Evolutionary conservation across 2,329 filamentous ascomycete genomes (phyloP), one percentile per base, ranked within the genome.

Genomic region (Hymenoscyphus linearis): DNA sequence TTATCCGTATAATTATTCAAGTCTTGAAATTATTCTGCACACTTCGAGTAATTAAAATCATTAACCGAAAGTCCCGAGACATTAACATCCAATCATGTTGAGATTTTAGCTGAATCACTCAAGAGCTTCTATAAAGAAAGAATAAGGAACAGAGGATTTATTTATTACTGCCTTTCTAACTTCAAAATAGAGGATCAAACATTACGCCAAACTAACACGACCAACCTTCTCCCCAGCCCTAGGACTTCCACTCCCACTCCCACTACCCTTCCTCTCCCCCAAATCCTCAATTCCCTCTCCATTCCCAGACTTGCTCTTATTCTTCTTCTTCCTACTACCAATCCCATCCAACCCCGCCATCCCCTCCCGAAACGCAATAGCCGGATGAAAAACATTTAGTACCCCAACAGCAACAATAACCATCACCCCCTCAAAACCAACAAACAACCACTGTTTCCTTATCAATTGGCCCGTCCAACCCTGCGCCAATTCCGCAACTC

Each of bases 401-500:
- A 62, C 62, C 40, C 65, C 58, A 47, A 63, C 65, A 35, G 67
- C 67, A 5, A 68, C 65, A 36, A 69, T 61, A 26, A 69, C 65
- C 67, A 69, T 68, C 3, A 69, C 67, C 2, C 67, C 67, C 59
- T 69, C 67, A 54, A 69, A 69, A 3, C 66, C 80, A n/a, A 69
- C 64, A 34, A 69, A 69, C 2, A 69, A 36, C 60, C 64, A 65
- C 55, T 69, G 67, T 12, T 63, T 54, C 25, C 37, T 59, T 13
- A 69, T 69, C 31, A 69, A 54, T 57, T 58, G 27, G 4, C 67
- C 67, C 3, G 70, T 73, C 82, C 85, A 91, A 1, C 67, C 66
- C 27, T 69, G 63, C 37, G 36, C 58, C 47, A 87, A 70, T 72
- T 87, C 84, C 0, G 79, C 80, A 25, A 85, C 81, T 57, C 85